Conservation (phyloP, 805 yeast species). For the Candida pini region DNA sequence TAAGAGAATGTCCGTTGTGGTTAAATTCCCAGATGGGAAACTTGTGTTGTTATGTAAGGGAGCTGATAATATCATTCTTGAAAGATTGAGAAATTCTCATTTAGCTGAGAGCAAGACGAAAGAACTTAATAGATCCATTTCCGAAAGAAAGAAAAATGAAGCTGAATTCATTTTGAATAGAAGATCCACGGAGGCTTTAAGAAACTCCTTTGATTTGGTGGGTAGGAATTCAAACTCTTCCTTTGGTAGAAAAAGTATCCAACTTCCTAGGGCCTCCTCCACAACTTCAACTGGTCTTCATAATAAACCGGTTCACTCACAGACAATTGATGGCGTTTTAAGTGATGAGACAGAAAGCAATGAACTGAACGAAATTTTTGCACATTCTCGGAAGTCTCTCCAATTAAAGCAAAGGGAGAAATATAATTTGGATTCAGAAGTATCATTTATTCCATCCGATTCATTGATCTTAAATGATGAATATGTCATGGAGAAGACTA, state of each 20-base stretch:
- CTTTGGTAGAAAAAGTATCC: slow-evolving; percentile 19
- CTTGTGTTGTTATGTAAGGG: slow-evolving; percentile 86
- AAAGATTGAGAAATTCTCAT: slow-evolving; percentile 53
- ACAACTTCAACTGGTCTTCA: not conserved
- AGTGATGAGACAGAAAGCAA: slow-evolving; percentile 37
- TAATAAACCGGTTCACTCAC: not conserved
- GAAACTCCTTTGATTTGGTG: slow-evolving; percentile 12
- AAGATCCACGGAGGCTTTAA: slow-evolving; percentile 35
- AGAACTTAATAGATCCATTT: slow-evolving; percentile 54
- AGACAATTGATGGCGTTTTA: slow-evolving; percentile 17
- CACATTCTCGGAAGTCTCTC: slow-evolving; percentile 50
- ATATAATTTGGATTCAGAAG: slow-evolving; percentile 32
- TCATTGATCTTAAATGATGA: slow-evolving; percentile 63
- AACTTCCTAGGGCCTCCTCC: slow-evolving; percentile 27
- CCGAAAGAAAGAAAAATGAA: slow-evolving; percentile 66
- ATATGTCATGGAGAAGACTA: slow-evolving; percentile 72
- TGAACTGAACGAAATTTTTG: slow-evolving; percentile 49
- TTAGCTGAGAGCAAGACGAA: slow-evolving; percentile 58
- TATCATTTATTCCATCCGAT: slow-evolving; percentile 45
- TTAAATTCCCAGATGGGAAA: slow-evolving; percentile 68
- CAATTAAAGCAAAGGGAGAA: slow-evolving; percentile 53
- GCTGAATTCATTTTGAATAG: slow-evolving; percentile 67
- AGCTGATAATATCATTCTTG: slow-evolving; percentile 87
- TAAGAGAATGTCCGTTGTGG: slow-evolving; percentile 90
- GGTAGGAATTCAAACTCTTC: slow-evolving; percentile 25